These are phyloP conservation scores for Flaveria bidentis DNA, from an alignment of 129 eudicot genomes.

Conservation along the genomic window DNA sequence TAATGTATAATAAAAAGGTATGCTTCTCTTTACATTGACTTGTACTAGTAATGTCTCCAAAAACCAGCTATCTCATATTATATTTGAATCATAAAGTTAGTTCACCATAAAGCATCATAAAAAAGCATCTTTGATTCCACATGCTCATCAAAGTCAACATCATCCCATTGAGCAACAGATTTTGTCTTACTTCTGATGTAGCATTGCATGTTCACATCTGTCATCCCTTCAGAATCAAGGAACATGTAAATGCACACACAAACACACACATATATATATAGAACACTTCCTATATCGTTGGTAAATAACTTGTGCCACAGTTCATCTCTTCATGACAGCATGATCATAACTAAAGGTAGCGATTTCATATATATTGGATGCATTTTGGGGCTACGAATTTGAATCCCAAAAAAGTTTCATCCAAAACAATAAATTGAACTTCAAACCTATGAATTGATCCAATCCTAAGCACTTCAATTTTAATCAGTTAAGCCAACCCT, in stretches of 20 bases:
- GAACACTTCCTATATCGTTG: background rate
- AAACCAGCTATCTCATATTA: conserved; percentile 5
- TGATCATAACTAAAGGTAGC: no score
- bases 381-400: no score
- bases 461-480: no score
- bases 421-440: no score
- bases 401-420: no score
- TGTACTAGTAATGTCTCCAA: background rate
- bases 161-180: conserved; percentile 1
- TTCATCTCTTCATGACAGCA: background rate
- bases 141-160: conserved; percentile 14
- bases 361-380: no score
- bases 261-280: background rate
- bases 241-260: background rate
- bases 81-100: conserved; percentile 1
- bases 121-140: conserved; percentile 5
- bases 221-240: background rate
- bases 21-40: background rate
- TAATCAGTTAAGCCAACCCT: no score
- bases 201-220: background rate
- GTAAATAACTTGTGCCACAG: background rate
- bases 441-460: no score
- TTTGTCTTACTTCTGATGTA: background rate
- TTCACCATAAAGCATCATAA: background rate
- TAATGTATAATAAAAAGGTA: background rate